These are phyloP conservation scores for Mortierella antarctica DNA, from an alignment of 192 early-diverging fungal species.

Conservation along the genomic window DNA sequence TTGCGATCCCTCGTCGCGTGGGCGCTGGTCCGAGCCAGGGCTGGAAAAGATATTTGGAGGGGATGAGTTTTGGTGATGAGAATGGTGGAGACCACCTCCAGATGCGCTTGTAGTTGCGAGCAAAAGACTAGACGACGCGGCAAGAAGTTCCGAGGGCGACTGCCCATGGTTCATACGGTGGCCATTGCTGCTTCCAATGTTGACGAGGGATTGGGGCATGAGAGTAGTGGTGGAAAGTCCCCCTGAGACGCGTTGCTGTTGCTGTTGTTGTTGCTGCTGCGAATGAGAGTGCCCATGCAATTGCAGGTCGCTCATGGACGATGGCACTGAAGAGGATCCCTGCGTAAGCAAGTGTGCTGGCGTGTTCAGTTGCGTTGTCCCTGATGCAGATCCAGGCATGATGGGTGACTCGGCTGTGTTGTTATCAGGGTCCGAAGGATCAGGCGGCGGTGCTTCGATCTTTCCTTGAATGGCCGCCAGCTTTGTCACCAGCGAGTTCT, in stretches of 20 bases:
- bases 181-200: not conserved
- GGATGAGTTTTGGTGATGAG: not conserved
- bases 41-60: conserved; percentile 2
- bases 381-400: conserved; percentile 11
- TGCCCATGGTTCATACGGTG: conserved; percentile 11
- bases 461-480: conserved; percentile 18
- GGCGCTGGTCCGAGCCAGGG: not conserved
- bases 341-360: conserved; percentile 22
- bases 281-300: not conserved
- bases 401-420: not conserved
- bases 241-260: conserved; percentile 2
- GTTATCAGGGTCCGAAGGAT: not conserved
- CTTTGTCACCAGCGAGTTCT: conserved; percentile 15
- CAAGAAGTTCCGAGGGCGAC: conserved; percentile 20
- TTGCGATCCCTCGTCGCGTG: too few relatives aligned
- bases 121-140: conserved; percentile 12
- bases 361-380: not conserved
- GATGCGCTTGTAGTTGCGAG: conserved; percentile 4
- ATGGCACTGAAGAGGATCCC: not conserved
- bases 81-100: not conserved
- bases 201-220: not conserved
- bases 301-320: not conserved
- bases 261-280: conserved; percentile 6
- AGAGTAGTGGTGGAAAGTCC: not conserved
- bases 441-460: not conserved